These are phyloP conservation scores for Ichthyophthirius multifiliis DNA, from an alignment of 169 alveolate species.

Conservation along the genomic window DNA sequence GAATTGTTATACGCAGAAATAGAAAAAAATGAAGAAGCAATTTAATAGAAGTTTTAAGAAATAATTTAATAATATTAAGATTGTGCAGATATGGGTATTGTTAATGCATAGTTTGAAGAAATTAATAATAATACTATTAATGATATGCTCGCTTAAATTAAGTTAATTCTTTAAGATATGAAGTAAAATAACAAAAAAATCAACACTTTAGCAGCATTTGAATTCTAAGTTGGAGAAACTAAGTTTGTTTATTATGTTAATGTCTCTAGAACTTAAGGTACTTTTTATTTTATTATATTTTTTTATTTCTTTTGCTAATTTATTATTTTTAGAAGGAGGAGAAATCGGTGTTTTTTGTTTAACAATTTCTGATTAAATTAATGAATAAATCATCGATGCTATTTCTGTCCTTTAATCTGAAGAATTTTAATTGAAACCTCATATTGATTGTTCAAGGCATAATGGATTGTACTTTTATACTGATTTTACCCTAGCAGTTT, in stretches of 20 bases:
- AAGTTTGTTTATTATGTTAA: too few species aligned
- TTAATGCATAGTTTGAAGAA: too few species aligned
- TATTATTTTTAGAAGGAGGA: too few species aligned
- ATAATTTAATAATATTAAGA: not conserved
- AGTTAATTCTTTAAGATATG: too few species aligned
- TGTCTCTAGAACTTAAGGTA: too few species aligned
- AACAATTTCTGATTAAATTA: not conserved
- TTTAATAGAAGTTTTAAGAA: not conserved
- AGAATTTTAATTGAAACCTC: not conserved
- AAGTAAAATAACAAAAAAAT: too few species aligned
- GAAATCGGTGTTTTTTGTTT: not conserved
- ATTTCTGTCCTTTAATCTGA: not conserved
- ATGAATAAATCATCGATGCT: not conserved
- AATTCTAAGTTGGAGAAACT: too few species aligned
- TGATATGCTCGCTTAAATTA: too few species aligned
- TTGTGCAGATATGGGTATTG: not conserved
- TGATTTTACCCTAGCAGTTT: not conserved
- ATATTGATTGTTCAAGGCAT: slow-evolving; percentile 8
- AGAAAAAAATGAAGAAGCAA: not conserved
- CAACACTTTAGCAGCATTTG: too few species aligned
- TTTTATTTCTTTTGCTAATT: too few species aligned
- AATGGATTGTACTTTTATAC: slow-evolving; percentile 4
- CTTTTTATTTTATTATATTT: too few species aligned
- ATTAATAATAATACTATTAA: too few species aligned
- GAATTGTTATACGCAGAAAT: not conserved